Base-by-base conservation (phyloP, 2,329 filamentous ascomycete species). In the Talaromyces sp. region DNA sequence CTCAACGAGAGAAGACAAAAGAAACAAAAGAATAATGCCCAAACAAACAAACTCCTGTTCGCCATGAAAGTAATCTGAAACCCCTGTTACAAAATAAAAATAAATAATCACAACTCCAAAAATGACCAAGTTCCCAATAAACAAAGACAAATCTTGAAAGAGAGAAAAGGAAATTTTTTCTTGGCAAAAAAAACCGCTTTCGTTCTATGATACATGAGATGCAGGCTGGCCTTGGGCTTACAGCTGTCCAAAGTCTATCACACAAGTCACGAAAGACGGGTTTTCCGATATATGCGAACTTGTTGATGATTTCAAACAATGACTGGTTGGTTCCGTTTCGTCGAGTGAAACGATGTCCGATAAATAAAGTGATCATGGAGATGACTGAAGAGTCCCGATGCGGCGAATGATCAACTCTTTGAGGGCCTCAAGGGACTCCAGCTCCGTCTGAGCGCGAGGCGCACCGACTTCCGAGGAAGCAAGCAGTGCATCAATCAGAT, bases 401-500 rank as follows among this genome's bases (percentile, higher is more conserved):
- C 73, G 73, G 55, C 66, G 68, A 36, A 69, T 67, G 56, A 75
- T 72, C 44, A 73, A 60, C 14, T 68, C 68, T 57, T 73, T 70
- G 53, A 75, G 63, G 36, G 68, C 65, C 23, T 66, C 68, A 42
- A 75, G 68, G 27, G 72, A 68, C 7, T 69, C 67, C 42, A 73
- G 63, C 61, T 75, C 73, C 34, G 64, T 70, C 33, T 68, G 64
- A 30, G 68, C 65, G 40, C 65, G 63, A 31, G 69, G 68, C n/a
- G 70, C 58, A 52, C 65, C 63, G 10, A 67, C 65, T 12, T 72
- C 68, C 16, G 67, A 67, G 33, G 66, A 65, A 5, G 71, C 68
- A 60, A 69, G 66, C n/a, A 75, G 63, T 44, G 72, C 68, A 55
- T 73, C 69, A 40, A 75, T 69, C 34, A 75, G 65, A n/a, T 70